Percentiles rank a stretch among this genome's conserved stretches.
Conservation (phyloP, 78 protist genomes). For the Kipferlia bialata region DNA sequence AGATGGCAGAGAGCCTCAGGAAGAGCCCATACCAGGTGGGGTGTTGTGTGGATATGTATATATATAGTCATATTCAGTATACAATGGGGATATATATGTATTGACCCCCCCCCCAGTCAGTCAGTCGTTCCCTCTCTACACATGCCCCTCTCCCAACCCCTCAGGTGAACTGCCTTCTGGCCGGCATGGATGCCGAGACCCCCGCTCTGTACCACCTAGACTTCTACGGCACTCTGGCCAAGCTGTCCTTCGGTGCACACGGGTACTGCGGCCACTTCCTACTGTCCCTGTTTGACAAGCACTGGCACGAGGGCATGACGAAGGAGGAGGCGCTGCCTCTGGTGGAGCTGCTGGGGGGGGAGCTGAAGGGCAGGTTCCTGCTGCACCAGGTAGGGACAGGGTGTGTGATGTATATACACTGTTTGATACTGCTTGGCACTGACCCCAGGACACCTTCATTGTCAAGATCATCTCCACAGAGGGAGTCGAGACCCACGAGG, state of each 20-base stretch:
- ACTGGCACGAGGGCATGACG: conserved; percentile 28
- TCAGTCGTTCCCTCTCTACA: no score
- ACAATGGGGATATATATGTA: no score
- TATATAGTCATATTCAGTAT: no score
- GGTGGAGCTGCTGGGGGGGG: conserved; percentile 25
- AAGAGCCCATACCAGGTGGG: conserved; percentile 39
- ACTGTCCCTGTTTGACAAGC: conserved; percentile 44
- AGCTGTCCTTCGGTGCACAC: conserved; percentile 50
- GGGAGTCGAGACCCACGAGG: no score
- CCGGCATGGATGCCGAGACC: conserved; percentile 47
- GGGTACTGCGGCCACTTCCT: conserved; percentile 52
- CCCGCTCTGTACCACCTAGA: conserved; percentile 46
- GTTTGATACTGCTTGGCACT: no score
- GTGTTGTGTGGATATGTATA: no score
- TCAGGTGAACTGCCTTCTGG: conserved; percentile 47
- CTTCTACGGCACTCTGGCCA: conserved; percentile 44
- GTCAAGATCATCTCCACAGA: no score
- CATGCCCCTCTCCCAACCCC: no score
- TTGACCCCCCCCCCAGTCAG: no score
- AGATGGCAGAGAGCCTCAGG: conserved; percentile 44
- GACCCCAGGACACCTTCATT: no score
- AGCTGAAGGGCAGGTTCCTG: conserved; percentile 51
- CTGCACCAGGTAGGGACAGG: no score
- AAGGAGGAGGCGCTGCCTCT: conserved; percentile 35
- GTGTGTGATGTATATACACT: no score